Evolutionary conservation across 768 basidiomycete genomes (phyloP), one percentile per base, ranked within the genome.

Genomic region (Asterophora lycoperdoides): DNA sequence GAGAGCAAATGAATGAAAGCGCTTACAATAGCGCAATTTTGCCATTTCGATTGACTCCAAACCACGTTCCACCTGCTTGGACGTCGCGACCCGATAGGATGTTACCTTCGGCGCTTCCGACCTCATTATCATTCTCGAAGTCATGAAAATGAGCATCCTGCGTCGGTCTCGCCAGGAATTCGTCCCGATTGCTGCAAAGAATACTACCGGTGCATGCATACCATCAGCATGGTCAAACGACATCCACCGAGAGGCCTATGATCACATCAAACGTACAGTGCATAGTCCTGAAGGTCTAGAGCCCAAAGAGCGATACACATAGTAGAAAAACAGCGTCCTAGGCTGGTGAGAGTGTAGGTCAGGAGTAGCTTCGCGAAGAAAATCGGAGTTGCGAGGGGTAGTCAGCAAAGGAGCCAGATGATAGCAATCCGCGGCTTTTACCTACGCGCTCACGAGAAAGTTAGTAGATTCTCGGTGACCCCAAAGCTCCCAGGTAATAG

Each of bases 241-340:
- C 23, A 41, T 49, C 42, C 36, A 35, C 15, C 33, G 35, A 44
- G n/a, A 8, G 34, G 40, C 23, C 20, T 17, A 52, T 32, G 55
- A 56, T 54, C 39, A 23, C 15, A 26, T 45, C 42, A 56, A 64
- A 73, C 83, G 69, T 67, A 90, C 89, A 92, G 75, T 8, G 88
- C 81, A 61, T 89, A 92, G 39, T 83, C 80, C 20, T 82, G 80
- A 60, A 87, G 83, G 42, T 86, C 79, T 3, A 90, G 73, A 46
- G 86, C 77, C 81, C 84, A 91, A 59, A 89, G 76, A 30, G 75
- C 86, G 54, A 91, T 78, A 63, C 89, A 92, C 89, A 91, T 91
- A 36, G 33, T 30, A 42, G 13, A 15, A 26, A 34, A 48, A 10
- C 35, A 49, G 23, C 23, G 36, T 20, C 40, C 18, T 44, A 42